phyloP scores from a whole-genome alignment of 495 filamentous ascomycete genomes.

The Jackrogersella multiformis region DNA sequence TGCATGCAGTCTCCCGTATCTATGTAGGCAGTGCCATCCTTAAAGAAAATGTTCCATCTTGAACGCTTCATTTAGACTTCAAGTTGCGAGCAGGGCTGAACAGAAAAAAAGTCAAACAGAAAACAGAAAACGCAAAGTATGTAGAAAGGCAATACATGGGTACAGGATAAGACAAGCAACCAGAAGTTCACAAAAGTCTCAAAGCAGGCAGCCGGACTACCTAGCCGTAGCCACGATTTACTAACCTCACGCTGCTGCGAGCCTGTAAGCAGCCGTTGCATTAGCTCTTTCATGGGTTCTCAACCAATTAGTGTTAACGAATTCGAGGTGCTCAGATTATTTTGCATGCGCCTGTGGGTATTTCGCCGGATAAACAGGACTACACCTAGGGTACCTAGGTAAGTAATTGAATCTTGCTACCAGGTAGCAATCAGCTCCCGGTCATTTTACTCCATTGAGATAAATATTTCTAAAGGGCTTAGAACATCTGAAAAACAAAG shows the following conservation, averaged over 20 bases:
- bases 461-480: slow-evolving; percentile 2
- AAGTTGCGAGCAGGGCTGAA: not conserved
- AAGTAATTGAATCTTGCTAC: slow-evolving; percentile 25
- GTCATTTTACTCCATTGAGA: slow-evolving; percentile 26
- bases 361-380: slow-evolving; percentile 39
- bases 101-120: not conserved
- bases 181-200: no score
- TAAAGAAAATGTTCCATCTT: not conserved
- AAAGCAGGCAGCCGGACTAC: slow-evolving; percentile 31
- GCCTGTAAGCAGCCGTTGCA: slow-evolving; percentile 39
- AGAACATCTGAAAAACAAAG: not conserved
- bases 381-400: not conserved
- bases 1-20: slow-evolving; percentile 2
- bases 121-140: no score
- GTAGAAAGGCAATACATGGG: no score
- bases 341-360: slow-evolving; percentile 42
- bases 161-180: no score
- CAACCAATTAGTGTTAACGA: slow-evolving; percentile 26
- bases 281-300: slow-evolving; percentile 26
- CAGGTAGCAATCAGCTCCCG: slow-evolving; percentile 1
- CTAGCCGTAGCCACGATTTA: slow-evolving; percentile 37
- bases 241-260: slow-evolving; percentile 31
- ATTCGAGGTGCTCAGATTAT: slow-evolving; percentile 38
- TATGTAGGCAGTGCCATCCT: not conserved
- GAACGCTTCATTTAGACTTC: not conserved